Evolutionary conservation across 2,329 filamentous ascomycete species (phyloP).

Genomic region (Incumbomyces lentus): DNA sequence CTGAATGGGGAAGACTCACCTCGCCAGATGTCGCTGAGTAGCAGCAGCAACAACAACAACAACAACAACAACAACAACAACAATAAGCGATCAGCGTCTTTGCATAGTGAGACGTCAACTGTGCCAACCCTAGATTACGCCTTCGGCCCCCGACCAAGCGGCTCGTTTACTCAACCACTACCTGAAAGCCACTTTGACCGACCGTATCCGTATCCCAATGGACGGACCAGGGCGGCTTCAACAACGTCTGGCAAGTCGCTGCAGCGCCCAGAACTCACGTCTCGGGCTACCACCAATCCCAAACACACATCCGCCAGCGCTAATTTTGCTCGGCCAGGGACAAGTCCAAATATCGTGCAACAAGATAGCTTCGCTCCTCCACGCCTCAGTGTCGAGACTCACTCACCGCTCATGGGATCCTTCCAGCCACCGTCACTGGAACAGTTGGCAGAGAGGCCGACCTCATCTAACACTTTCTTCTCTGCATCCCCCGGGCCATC

Average conservation of each 20-base stretch:
- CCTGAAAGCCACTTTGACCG: conserved; percentile 3
- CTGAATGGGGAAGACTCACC: conserved; percentile 30
- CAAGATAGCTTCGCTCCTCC: conserved; percentile 26
- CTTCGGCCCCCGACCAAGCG: not conserved
- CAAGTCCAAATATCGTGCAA: conserved; percentile 12
- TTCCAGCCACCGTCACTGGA: conserved; percentile 9
- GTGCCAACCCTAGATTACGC: not conserved
- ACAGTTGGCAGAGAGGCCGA: conserved; percentile 13
- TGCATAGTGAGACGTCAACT: conserved; percentile 13
- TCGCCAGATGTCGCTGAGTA: conserved; percentile 40
- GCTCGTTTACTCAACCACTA: not conserved
- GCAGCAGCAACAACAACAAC: conserved; percentile 37
- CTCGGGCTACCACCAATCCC: not conserved
- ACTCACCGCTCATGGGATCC: conserved; percentile 26
- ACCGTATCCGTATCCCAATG: conserved; percentile 2
- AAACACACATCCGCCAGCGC: conserved; percentile 37
- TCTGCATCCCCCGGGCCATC: conserved; percentile 21
- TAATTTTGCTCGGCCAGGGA: conserved; percentile 42
- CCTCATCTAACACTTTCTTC: conserved; percentile 23
- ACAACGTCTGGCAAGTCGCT: conserved; percentile 5
- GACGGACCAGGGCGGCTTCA: conserved; percentile 4
- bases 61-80: too few relatives aligned
- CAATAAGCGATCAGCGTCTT: conserved; percentile 27
- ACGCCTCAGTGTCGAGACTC: conserved; percentile 35
- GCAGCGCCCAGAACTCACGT: not conserved